Base-by-base conservation (phyloP, 2,329 filamentous ascomycete species). In the Paracoccidioides lutzii region DNA sequence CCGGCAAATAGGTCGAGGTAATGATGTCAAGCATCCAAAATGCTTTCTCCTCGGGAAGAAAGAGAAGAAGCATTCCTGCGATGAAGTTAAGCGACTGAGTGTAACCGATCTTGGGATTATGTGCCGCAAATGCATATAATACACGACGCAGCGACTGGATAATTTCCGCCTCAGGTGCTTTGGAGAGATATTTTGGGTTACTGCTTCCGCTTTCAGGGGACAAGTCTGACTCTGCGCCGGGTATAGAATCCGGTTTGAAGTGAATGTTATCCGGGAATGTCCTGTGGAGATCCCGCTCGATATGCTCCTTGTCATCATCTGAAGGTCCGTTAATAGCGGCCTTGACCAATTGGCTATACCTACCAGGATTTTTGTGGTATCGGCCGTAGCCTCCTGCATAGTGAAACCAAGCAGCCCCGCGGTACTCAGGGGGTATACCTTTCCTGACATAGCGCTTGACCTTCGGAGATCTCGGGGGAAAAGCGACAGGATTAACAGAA, bases 1-100 rank as follows among this genome's bases (percentile, higher is more conserved):
- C 90, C 0, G 91, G 91, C 0, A 97, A 81, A 66, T 94, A 93
- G 9, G 86, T 81, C 43, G 86, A 82, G 0, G 91, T 95, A 63
- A 97, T 89, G 64, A 96, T 89, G 63, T 94, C 93, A 57, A 97
- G 79, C 66, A 97, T 81, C 81, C 90, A 90, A 66, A 97, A 97
- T 2, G 85, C 81, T 63, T 95, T 90, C 70, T 96, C 90, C 68
- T 95, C 91, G 3, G 87, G 84, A 65, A 96, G 83, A 68, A 97
- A 96, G 2, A 97, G 78, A 1, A 97, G 81, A 1, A 97, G 77
- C 53, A 97, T 79, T 3, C 90, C 91, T 4, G 91, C 90, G 52
- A 97, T 80, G 71, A 97, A 97, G 70, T 97, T 97, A 35, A 97
- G 81, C 22, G 88, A 94, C 69, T 97, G 91, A 66, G 91, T 97